A percentile compares a stretch with the other conserved stretches of the same genome.
Evolutionary conservation across 2,329 filamentous ascomycete species (phyloP).

Genomic region (Rhynchosporium graminicola): DNA sequence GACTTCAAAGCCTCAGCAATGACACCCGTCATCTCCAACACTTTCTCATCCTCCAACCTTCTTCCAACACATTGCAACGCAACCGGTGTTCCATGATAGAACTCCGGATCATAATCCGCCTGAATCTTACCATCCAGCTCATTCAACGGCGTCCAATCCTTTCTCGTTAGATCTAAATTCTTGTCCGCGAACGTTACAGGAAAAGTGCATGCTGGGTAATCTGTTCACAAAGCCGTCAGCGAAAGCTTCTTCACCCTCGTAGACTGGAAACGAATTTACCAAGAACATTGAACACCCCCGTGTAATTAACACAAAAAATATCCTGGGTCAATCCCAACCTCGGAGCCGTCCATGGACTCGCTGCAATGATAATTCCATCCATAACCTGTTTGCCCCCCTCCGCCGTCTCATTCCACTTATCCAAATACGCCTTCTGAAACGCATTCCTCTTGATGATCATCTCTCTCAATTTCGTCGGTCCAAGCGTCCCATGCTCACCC

Average conservation of each 20-base stretch:
- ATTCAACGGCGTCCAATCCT: constrained; percentile 35
- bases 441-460: constrained; percentile 40
- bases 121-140: constrained; percentile 35
- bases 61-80: constrained; percentile 38
- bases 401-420: constrained; percentile 41
- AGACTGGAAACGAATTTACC: constrained; percentile 27
- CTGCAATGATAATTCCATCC: constrained; percentile 42
- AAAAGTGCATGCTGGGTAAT: constrained; percentile 43
- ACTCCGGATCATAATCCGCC: constrained; percentile 39
- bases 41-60: constrained; percentile 39
- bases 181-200: constrained; percentile 48
- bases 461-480: constrained; percentile 37
- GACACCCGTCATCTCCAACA: constrained; percentile 43
- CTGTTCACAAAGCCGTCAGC: constrained; percentile 26
- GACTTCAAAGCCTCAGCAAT: constrained; percentile 40
- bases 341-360: constrained; percentile 42
- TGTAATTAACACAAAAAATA: constrained; percentile 38
- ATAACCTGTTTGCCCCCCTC: constrained; percentile 38
- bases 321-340: constrained; percentile 38
- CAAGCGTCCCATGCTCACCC: constrained; percentile 36
- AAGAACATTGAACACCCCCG: constrained; percentile 39
- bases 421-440: constrained; percentile 42
- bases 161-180: constrained; percentile 39
- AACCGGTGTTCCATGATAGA: constrained; percentile 39
- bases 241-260: not conserved